These are phyloP conservation scores for Grosmannia clavigera DNA, from an alignment of 2,329 filamentous ascomycete species.

Conservation along the genomic window DNA sequence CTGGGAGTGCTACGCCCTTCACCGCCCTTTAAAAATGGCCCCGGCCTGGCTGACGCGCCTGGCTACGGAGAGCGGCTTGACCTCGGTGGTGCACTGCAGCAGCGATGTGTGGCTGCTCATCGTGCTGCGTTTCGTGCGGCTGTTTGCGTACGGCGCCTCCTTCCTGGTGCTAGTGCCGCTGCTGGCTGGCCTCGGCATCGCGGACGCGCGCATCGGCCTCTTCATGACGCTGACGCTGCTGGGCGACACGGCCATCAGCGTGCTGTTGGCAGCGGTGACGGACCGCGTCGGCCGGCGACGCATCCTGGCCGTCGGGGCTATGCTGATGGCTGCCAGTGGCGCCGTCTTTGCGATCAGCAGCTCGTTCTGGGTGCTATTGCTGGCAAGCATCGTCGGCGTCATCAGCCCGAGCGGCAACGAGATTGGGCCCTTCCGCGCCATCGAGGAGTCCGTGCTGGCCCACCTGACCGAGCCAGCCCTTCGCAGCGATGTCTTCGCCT, in stretches of 20 bases:
- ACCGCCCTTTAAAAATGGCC: neutral
- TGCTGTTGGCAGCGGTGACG: constrained; percentile 44
- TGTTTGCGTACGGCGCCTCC: constrained; percentile 50
- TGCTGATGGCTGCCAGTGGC: constrained; percentile 43
- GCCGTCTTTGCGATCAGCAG: constrained; percentile 37
- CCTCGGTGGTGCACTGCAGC: constrained; percentile 26
- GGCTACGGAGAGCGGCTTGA: constrained; percentile 29
- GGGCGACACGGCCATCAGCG: constrained; percentile 47
- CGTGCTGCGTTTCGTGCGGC: constrained; percentile 45
- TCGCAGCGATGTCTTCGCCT: constrained; percentile 46
- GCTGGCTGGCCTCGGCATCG: constrained; percentile 35
- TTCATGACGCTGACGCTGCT: constrained; percentile 54
- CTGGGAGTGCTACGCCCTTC: neutral
- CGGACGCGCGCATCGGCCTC: constrained; percentile 40
- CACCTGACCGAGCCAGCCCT: constrained; percentile 35
- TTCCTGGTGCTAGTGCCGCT: constrained; percentile 46
- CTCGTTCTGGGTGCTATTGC: constrained; percentile 46
- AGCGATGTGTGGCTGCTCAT: constrained; percentile 45
- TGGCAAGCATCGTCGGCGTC: constrained; percentile 46
- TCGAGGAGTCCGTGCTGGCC: constrained; percentile 49
- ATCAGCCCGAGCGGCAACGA: constrained; percentile 54
- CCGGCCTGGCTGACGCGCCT: neutral
- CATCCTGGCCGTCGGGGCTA: constrained; percentile 40
- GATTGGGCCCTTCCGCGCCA: constrained; percentile 49
- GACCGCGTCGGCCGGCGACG: constrained; percentile 39